Evolutionary conservation across 169 alveolate species (phyloP).

Genomic region (Eimeria tenella): DNA sequence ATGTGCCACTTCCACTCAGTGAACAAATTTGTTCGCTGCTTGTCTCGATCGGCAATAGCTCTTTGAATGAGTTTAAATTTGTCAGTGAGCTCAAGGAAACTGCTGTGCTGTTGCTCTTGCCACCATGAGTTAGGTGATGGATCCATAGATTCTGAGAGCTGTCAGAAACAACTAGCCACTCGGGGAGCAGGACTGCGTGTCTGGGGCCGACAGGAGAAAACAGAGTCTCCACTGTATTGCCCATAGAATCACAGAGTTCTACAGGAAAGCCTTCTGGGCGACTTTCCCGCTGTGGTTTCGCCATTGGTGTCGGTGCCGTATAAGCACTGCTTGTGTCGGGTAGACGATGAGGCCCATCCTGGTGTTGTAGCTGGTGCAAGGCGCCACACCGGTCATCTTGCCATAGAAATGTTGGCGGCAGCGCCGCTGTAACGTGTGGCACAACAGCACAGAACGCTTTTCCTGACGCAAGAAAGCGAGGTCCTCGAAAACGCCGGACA

Average conservation of each 20-base stretch:
- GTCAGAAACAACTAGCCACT: conserved; percentile 55
- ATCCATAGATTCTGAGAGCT: conserved; percentile 63
- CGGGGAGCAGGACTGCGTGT: conserved; percentile 35
- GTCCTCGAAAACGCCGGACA: conserved; percentile 39
- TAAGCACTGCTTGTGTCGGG: not conserved
- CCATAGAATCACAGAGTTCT: conserved; percentile 44
- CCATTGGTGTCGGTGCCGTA: not conserved
- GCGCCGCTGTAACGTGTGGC: conserved; percentile 51
- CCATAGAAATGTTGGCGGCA: conserved; percentile 30
- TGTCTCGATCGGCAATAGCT: not conserved
- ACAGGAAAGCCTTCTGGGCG: conserved; percentile 53
- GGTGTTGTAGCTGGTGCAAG: conserved; percentile 32
- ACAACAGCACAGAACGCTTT: conserved; percentile 38
- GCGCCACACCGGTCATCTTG: conserved; percentile 1
- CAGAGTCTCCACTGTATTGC: conserved; percentile 64
- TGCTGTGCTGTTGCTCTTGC: not conserved
- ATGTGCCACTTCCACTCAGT: conserved; percentile 26
- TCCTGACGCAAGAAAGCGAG: conserved; percentile 36
- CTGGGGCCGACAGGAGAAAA: conserved; percentile 51
- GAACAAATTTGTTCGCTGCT: conserved; percentile 4
- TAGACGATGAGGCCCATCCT: conserved; percentile 58
- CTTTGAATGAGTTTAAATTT: not conserved
- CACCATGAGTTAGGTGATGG: not conserved
- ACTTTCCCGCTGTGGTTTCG: conserved; percentile 10
- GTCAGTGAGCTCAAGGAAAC: not conserved